A percentile compares a stretch with the other conserved stretches of the same genome.
Conservation (phyloP, 768 basidiomycete species). For the Leccinum longicurvipes region DNA sequence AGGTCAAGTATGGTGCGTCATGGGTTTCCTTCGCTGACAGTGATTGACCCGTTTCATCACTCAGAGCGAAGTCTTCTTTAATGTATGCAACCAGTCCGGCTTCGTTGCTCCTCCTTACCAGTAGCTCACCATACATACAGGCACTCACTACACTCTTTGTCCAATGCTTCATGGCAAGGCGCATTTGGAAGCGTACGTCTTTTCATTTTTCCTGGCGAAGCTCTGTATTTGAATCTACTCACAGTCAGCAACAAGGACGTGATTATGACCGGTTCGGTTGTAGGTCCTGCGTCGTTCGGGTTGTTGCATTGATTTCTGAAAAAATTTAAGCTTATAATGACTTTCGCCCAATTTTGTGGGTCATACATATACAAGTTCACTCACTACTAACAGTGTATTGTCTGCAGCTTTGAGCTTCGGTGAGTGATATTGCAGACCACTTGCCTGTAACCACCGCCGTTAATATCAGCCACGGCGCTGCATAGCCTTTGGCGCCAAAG, state of each 20-base stretch:
- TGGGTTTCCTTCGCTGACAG: not conserved
- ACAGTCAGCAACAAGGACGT: slow-evolving; percentile 49
- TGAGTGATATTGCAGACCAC: slow-evolving; percentile 16
- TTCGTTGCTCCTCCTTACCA: not conserved
- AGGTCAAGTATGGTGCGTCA: slow-evolving; percentile 25
- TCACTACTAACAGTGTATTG: slow-evolving; percentile 1
- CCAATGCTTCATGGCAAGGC: slow-evolving; percentile 51
- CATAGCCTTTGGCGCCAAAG: slow-evolving; percentile 35
- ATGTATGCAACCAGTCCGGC: slow-evolving; percentile 24
- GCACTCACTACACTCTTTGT: slow-evolving; percentile 47
- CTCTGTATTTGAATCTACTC: slow-evolving; percentile 10
- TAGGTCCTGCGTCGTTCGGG: slow-evolving; percentile 1
- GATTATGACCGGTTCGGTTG: slow-evolving; percentile 33
- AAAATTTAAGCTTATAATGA: slow-evolving; percentile 23
- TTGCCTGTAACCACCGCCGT: not conserved
- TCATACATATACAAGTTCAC: not conserved
- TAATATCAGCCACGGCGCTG: not conserved
- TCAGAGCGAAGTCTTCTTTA: slow-evolving; percentile 49
- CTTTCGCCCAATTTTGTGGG: slow-evolving; percentile 40
- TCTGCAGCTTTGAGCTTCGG: slow-evolving; percentile 30
- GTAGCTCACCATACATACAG: slow-evolving; percentile 9
- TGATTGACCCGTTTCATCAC: slow-evolving; percentile 7
- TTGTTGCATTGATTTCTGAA: not conserved
- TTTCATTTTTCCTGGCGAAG: not conserved
- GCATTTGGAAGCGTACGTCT: slow-evolving; percentile 46